Evolutionary conservation across 2,329 filamentous ascomycete genomes (phyloP).

Genomic region (Rutstroemia sp.): DNA sequence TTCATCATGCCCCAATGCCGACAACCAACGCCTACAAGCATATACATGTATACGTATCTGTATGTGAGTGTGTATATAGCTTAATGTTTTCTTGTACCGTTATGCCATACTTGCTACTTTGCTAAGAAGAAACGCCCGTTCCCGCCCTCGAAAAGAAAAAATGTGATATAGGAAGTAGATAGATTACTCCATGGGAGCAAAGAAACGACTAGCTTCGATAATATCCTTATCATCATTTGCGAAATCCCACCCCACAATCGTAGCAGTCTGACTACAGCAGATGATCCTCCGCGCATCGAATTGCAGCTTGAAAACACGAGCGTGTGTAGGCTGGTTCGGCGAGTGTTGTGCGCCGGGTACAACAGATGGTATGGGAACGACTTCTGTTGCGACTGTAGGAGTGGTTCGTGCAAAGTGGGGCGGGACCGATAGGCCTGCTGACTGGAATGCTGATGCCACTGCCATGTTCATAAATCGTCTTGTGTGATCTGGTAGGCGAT

Average conservation of each 20-base stretch:
- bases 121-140: too few species aligned
- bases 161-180: too few species aligned
- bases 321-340: conserved; percentile 15
- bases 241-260: conserved; percentile 98
- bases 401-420: conserved; percentile 1
- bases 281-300: conserved; percentile 91
- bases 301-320: conserved; percentile 86
- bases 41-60: too few species aligned
- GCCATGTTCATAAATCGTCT: conserved; percentile 14
- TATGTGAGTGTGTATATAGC: too few species aligned
- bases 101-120: too few species aligned
- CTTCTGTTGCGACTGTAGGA: not conserved
- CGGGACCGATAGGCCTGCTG: not conserved
- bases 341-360: not conserved
- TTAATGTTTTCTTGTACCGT: too few species aligned
- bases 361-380: conserved; percentile 16
- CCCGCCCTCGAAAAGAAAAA: too few species aligned
- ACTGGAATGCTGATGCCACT: conserved; percentile 1
- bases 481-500: conserved; percentile 7
- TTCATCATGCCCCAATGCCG: too few species aligned
- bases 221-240: conserved; percentile 78
- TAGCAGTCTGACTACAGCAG: conserved; percentile 84
- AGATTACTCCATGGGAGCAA: conserved; percentile 51
- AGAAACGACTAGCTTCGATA: conserved; percentile 70
- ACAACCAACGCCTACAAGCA: too few species aligned